Percentiles rank a stretch among this genome's conserved stretches.
Conservation (phyloP, 345 rosid genomes). For the Orychophragmus violaceus region DNA sequence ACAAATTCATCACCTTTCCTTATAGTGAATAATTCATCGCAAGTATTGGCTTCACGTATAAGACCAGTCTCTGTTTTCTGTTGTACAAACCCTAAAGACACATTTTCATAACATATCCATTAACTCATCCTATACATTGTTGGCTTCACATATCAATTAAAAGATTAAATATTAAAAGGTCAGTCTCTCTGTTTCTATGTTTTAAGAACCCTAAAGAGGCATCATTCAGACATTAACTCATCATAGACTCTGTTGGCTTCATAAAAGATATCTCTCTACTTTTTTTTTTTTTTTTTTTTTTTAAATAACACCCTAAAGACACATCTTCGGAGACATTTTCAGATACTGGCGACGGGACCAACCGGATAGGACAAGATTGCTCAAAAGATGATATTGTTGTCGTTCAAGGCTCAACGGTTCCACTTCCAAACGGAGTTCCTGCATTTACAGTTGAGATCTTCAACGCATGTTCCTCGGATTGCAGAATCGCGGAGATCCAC, state of each 20-base stretch:
- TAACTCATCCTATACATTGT: background rate
- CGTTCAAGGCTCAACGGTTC: slow-evolving; percentile 46
- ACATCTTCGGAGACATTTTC: background rate
- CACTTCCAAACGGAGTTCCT: slow-evolving; percentile 66
- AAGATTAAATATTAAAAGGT: no score
- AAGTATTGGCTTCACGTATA: background rate
- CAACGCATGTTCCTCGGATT: slow-evolving; percentile 45
- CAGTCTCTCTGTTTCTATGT: background rate
- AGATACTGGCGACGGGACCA: slow-evolving; percentile 27
- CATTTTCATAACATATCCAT: background rate
- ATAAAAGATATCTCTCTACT: background rate
- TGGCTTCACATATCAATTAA: no score
- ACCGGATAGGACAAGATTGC: slow-evolving; percentile 48
- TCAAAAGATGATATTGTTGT: slow-evolving; percentile 60
- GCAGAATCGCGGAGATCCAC: slow-evolving; percentile 59
- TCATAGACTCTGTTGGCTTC: background rate
- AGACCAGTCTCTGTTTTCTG: background rate
- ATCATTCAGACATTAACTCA: background rate
- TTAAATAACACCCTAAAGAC: background rate
- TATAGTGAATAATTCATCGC: background rate
- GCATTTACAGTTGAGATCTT: slow-evolving; percentile 50
- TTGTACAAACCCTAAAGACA: background rate
- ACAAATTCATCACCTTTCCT: background rate
- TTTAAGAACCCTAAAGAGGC: background rate
- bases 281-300: background rate